Percentiles rank a stretch among this genome's conserved stretches.
Conservation (phyloP, 495 filamentous ascomycete genomes). For the Rhypophila decipiens region DNA sequence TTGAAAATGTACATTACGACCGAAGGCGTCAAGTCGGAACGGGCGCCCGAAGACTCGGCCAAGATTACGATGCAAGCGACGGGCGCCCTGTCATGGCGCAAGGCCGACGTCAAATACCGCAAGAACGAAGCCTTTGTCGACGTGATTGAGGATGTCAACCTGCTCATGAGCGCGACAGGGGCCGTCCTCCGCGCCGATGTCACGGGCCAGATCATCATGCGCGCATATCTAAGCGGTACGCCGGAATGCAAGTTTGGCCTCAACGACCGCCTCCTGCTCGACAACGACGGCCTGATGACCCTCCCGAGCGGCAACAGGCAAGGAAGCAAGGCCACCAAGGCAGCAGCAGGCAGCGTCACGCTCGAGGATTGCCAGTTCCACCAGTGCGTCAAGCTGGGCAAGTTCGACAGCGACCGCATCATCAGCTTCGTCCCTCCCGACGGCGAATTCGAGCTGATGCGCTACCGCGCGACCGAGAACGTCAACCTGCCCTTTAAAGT, state of each 20-base stretch:
- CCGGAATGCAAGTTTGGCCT: slow-evolving; percentile 99
- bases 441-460: slow-evolving; percentile 98
- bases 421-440: slow-evolving; percentile 98
- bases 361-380: slow-evolving; percentile 99
- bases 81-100: slow-evolving; percentile 92
- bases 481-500: slow-evolving; percentile 99
- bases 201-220: slow-evolving; percentile 97
- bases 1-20: slow-evolving; percentile 99
- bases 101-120: slow-evolving; percentile 95
- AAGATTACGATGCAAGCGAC: slow-evolving; percentile 99
- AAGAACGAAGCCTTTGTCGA: slow-evolving; percentile 99
- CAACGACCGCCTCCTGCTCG: slow-evolving; percentile 89
- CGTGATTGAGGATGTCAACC: slow-evolving; percentile 98
- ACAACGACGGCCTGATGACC: slow-evolving; percentile 61
- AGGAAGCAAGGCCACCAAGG: slow-evolving; percentile 83
- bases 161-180: slow-evolving; percentile 94
- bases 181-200: slow-evolving; percentile 96
- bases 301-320: slow-evolving; percentile 63
- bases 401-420: slow-evolving; percentile 95
- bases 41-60: slow-evolving; percentile 85
- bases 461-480: slow-evolving; percentile 98
- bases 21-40: slow-evolving; percentile 95
- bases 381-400: slow-evolving; percentile 96
- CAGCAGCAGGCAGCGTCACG: slow-evolving; percentile 91
- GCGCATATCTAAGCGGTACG: slow-evolving; percentile 91